phyloP scores from a whole-genome alignment of 2,329 filamentous ascomycete species.

The Claviceps capensis region DNA sequence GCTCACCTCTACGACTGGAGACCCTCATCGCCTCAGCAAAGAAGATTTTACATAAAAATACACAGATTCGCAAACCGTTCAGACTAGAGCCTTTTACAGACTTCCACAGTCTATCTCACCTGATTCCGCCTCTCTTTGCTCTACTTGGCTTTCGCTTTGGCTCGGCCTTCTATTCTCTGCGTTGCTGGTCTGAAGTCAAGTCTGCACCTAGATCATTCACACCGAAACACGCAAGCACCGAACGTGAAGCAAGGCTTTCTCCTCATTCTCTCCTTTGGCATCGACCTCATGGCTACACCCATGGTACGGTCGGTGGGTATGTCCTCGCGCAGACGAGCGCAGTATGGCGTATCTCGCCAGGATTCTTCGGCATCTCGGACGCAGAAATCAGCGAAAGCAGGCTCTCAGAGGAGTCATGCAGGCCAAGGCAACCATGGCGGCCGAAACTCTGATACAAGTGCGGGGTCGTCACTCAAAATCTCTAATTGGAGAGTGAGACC shows the following conservation, averaged over 20 bases:
- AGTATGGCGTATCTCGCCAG: background rate
- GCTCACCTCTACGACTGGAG: background rate
- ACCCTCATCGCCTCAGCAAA: too few relatives aligned
- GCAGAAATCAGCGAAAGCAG: background rate
- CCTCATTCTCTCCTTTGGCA: background rate
- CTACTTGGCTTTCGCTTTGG: background rate
- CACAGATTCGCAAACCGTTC: background rate
- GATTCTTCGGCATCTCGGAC: background rate
- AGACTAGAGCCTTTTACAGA: background rate
- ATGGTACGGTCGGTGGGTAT: background rate
- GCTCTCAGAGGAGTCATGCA: background rate
- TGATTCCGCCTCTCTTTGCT: background rate
- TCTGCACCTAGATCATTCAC: too few relatives aligned
- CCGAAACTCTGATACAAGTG: background rate
- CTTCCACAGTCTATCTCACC: too few relatives aligned
- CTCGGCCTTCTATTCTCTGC: too few relatives aligned
- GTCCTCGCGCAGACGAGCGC: background rate
- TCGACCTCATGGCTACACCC: background rate
- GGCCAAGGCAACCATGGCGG: background rate
- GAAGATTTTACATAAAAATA: background rate
- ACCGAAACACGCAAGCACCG: background rate
- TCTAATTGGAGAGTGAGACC: slow-evolving; percentile 5
- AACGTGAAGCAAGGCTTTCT: background rate
- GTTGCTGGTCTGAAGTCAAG: too few relatives aligned
- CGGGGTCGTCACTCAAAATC: slow-evolving; percentile 1